Base-by-base conservation (phyloP, 1,284 basidiomycete genomes). In the Ceratobasidium theobromae region DNA sequence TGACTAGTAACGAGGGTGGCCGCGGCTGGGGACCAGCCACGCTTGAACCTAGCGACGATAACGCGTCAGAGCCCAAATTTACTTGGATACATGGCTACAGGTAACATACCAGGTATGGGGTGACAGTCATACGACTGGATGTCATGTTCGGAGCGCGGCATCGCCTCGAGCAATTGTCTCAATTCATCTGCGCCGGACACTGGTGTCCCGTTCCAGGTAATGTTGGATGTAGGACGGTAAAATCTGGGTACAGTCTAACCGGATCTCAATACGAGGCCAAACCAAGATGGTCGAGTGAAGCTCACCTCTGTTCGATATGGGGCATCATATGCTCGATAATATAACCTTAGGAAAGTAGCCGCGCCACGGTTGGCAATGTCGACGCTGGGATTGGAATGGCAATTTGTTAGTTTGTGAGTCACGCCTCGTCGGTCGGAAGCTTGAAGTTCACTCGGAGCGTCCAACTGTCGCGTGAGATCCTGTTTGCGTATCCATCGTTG, bases 121-220 rank as follows among this genome's bases (percentile, higher is more conserved):
- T 93, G 91, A 72, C 91, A 93, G 74, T 93, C 91, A 71, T 89
- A 91, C 6, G 88, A 89, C 74, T 91, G 88, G 27, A 93, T 82
- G 68, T 92, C 90, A 72, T 93, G 91, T 69, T 84, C 65, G 48
- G 71, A 71, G 18, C 68, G 51, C 3, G 74, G 74, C 66, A 73
- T 68, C 9, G 60, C 60, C 51, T 69, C 68, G 1, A 71, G 54
- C 25, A 74, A 72, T 8, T 68, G 71, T 54, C 80, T 81, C 45
- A 93, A 78, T 4, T 86, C 88, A 16, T 87, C 86, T 9, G 80
- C 76, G 9, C 88, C 89, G 68, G 87, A 83, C 67, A 86, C 85
- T 1, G 89, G 86, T 67, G 84, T 90, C n/a, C 91, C 91, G 71
- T 93, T 93, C 91, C 91, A 93, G 41, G 86, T 86, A 69, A 93